Evolutionary conservation across 371 early-diverging fungal species (phyloP).

Genomic region (Mortierella sp.): DNA sequence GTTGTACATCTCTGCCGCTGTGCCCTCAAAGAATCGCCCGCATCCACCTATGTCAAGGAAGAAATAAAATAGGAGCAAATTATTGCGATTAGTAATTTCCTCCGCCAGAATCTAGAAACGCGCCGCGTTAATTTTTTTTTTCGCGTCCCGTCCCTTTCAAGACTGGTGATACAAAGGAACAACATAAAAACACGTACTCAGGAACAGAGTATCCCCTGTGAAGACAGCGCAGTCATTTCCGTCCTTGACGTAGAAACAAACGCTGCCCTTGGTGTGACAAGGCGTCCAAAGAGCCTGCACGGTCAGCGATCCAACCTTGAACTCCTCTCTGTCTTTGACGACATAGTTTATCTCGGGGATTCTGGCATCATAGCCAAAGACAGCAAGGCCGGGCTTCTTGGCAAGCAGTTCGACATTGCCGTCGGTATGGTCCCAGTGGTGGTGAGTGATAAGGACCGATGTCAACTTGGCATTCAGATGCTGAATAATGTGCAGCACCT

Average conservation of each 20-base stretch:
- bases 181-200: slow-evolving; percentile 63
- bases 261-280: slow-evolving; percentile 93
- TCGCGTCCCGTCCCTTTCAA: neutral
- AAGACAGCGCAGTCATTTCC: slow-evolving; percentile 70
- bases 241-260: slow-evolving; percentile 86
- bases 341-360: slow-evolving; percentile 86
- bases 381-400: slow-evolving; percentile 76
- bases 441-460: slow-evolving; percentile 82
- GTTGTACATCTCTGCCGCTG: slow-evolving; percentile 85
- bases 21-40: slow-evolving; percentile 96
- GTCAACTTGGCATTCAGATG: slow-evolving; percentile 67
- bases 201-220: slow-evolving; percentile 87
- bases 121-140: neutral
- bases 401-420: slow-evolving; percentile 79
- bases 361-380: slow-evolving; percentile 92
- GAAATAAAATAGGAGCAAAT: neutral
- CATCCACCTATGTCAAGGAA: slow-evolving; percentile 72
- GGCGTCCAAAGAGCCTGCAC: slow-evolving; percentile 79
- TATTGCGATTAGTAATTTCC: slow-evolving; percentile 4
- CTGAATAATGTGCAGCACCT: slow-evolving; percentile 65
- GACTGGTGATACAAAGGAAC: neutral
- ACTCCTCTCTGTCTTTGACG: slow-evolving; percentile 82
- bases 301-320: slow-evolving; percentile 80
- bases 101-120: neutral
- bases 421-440: slow-evolving; percentile 87